Evolutionary conservation across 768 basidiomycete genomes (phyloP).

Genomic region (Xerocomellus intermedius): DNA sequence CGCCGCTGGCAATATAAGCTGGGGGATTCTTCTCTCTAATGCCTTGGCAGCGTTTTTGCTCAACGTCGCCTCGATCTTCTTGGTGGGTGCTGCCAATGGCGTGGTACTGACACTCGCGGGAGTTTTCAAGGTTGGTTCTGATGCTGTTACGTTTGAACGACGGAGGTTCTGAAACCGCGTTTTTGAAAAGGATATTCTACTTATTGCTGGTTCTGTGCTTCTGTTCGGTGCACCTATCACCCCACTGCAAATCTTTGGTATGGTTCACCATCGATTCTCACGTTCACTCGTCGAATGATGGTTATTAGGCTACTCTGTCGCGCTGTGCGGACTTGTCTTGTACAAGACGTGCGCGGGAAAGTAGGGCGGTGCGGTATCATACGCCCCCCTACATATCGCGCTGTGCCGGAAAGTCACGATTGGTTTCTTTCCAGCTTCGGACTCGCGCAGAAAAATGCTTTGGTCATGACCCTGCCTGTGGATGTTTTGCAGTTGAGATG

Average conservation of each 20-base stretch:
- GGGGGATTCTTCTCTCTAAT: slow-evolving; percentile 74
- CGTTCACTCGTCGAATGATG: neutral
- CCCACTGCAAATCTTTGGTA: slow-evolving; percentile 80
- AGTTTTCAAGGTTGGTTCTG: slow-evolving; percentile 72
- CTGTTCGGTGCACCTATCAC: slow-evolving; percentile 81
- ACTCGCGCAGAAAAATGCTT: neutral
- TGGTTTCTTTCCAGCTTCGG: neutral
- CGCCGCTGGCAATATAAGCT: slow-evolving; percentile 51
- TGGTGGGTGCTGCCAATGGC: slow-evolving; percentile 85
- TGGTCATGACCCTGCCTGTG: neutral
- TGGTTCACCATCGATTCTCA: slow-evolving; percentile 16
- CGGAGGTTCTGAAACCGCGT: slow-evolving; percentile 10
- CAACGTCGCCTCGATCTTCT: slow-evolving; percentile 92
- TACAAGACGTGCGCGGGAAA: slow-evolving; percentile 78
- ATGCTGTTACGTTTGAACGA: neutral
- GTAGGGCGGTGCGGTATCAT: slow-evolving; percentile 24
- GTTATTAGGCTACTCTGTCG: slow-evolving; percentile 76
- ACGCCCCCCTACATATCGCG: too few relatives aligned
- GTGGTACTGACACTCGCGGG: slow-evolving; percentile 91
- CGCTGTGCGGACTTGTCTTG: slow-evolving; percentile 77
- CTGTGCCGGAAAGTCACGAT: neutral
- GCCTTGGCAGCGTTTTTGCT: slow-evolving; percentile 84
- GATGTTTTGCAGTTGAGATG: neutral
- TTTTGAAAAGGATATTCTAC: slow-evolving; percentile 74
- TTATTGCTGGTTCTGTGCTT: slow-evolving; percentile 88